These are phyloP conservation scores for Gamarada debralockiae DNA, from an alignment of 495 filamentous ascomycete species.

Conservation along the genomic window DNA sequence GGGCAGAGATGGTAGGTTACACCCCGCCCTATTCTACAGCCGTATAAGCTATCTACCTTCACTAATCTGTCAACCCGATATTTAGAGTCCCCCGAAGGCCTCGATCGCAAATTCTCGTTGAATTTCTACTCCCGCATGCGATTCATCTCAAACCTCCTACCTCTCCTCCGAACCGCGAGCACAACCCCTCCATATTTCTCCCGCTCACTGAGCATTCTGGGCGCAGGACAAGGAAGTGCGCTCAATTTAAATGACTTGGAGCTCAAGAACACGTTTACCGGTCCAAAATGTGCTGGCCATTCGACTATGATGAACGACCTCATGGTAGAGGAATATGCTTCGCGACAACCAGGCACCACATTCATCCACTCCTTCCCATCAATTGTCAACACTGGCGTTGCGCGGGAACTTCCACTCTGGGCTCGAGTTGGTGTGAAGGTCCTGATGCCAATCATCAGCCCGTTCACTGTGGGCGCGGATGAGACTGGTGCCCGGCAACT, in stretches of 20 bases:
- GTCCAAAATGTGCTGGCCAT: constrained; percentile 14
- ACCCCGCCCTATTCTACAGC: background rate
- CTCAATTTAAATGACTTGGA: constrained; percentile 19
- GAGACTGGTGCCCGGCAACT: constrained; percentile 44
- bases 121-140: constrained; percentile 33
- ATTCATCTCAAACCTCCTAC: constrained; percentile 26
- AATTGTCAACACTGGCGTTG: constrained; percentile 41
- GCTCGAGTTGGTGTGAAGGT: constrained; percentile 10
- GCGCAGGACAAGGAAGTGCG: constrained; percentile 10
- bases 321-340: constrained; percentile 40
- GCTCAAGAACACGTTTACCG: constrained; percentile 16
- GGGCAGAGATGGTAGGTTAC: constrained; percentile 17
- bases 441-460: constrained; percentile 18
- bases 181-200: constrained; percentile 21
- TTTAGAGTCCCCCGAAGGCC: constrained; percentile 26
- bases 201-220: constrained; percentile 17
- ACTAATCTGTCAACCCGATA: background rate
- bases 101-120: constrained; percentile 25
- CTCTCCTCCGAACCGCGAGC: constrained; percentile 21
- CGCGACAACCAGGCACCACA: constrained; percentile 41
- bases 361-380: constrained; percentile 60
- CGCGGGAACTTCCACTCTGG: constrained; percentile 21
- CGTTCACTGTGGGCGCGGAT: constrained; percentile 28
- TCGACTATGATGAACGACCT: constrained; percentile 22
- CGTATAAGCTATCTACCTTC: background rate